Evolutionary conservation across 108 stramenopile genomes (phyloP), one percentile per base, ranked within the genome.

Genomic region (Mediolabrus comicus): DNA sequence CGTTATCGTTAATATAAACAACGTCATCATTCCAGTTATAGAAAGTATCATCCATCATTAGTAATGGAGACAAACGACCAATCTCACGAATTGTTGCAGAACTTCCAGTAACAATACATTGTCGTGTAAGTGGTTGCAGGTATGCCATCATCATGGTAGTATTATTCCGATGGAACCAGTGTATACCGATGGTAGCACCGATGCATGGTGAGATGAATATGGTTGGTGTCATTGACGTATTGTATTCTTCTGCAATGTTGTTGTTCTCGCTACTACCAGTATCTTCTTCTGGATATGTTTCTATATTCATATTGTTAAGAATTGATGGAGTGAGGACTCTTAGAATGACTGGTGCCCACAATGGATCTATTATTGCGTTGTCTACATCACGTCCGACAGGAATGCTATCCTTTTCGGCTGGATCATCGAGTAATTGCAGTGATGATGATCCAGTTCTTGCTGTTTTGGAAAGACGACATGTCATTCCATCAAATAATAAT

Each of bases 111-210:
- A 31, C 25, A 14, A 72, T 46, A n/a, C 39, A 19, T 0, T 1
- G 11, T 4, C 6, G 49, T 26, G 28, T n/a, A 14, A 64, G 59
- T 13, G 35, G 64, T 28, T 16, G 5, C n/a, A 67, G 28, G 24
- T 46, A 28, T 34, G 65, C 46, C 35, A 38, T 22, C 13, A 28
- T 46, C 14, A 0, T 26, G 4, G 52, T 41, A 26, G 3, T 8
- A 12, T 56, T 31, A 17, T 66, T 7, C n/a, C 43, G 69, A 39
- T 34, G 59, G 35, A 79, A 41, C 53, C 53, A 56, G 53, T 67
- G 77, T 11, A 80, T 6, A 29, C 79, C 79, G 12, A 80, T 31
- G 19, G 79, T 69, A 26, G 79, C 79, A 14, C 71, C 71, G 34
- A 80, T 66, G 36, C 72, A 80, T 17, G 79, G 79, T 10, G 71